These are phyloP conservation scores for Aulographum hederae DNA, from an alignment of 2,329 filamentous ascomycete species.

Conservation along the genomic window DNA sequence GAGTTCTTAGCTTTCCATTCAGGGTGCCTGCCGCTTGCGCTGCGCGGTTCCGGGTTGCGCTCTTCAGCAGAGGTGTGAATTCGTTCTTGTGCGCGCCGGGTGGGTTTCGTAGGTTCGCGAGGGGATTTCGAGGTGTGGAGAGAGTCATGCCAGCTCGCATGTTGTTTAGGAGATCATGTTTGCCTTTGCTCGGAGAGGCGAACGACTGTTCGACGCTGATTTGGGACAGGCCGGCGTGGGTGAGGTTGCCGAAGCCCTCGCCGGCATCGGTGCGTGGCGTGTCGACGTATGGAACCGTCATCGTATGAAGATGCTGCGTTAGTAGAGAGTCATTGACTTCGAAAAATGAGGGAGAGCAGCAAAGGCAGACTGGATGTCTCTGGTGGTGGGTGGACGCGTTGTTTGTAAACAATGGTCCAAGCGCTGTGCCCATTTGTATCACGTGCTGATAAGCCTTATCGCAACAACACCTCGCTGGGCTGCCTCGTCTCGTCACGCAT, in stretches of 20 bases:
- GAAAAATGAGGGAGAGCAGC: too few relatives aligned
- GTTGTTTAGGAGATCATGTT: constrained; percentile 55
- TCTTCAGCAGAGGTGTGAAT: constrained; percentile 87
- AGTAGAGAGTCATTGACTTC: constrained; percentile 2
- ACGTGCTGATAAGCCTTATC: too few relatives aligned
- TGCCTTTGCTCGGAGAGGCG: constrained; percentile 51
- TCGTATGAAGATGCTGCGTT: constrained; percentile 9
- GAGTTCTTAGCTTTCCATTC: constrained; percentile 40
- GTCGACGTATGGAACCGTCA: constrained; percentile 42
- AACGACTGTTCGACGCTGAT: constrained; percentile 81
- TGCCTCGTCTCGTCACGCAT: too few relatives aligned
- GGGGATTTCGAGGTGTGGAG: constrained; percentile 57
- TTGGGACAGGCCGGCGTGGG: constrained; percentile 39
- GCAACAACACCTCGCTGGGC: too few relatives aligned
- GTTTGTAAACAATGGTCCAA: too few relatives aligned
- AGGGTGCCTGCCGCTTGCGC: constrained; percentile 13
- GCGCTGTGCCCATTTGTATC: too few relatives aligned
- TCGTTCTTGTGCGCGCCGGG: constrained; percentile 43
- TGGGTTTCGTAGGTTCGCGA: constrained; percentile 43
- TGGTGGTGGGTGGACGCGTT: background rate
- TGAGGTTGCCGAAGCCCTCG: constrained; percentile 75
- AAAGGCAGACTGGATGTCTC: constrained; percentile 2
- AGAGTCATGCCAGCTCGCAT: constrained; percentile 47
- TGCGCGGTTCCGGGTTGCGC: constrained; percentile 53
- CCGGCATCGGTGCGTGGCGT: constrained; percentile 73